phyloP scores from a whole-genome alignment of 768 basidiomycete species.

The Suillus bovinus region DNA sequence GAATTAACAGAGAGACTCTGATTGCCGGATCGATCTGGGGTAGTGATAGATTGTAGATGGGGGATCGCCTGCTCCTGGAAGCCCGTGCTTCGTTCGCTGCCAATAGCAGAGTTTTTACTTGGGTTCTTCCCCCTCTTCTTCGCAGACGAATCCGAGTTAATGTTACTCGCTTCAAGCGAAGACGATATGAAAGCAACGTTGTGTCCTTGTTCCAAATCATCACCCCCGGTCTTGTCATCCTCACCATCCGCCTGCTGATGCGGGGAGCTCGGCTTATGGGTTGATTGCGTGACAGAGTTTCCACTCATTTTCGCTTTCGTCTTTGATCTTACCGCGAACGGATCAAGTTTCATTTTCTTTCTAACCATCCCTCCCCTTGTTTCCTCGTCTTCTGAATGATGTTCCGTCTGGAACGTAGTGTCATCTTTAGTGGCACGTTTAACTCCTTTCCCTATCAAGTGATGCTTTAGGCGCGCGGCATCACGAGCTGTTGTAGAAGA shows the following conservation, averaged over 20 bases:
- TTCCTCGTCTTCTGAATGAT: conserved; percentile 49
- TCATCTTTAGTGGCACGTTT: conserved; percentile 48
- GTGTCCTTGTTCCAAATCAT: background rate
- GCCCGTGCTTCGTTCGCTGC: background rate
- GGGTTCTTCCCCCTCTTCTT: background rate
- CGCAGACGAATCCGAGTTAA: background rate
- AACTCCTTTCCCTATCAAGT: conserved; percentile 49
- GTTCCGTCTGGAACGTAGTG: conserved; percentile 20
- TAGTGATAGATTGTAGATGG: background rate
- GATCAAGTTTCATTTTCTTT: conserved; percentile 61
- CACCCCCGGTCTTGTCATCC: background rate
- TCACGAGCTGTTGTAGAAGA: conserved; percentile 48
- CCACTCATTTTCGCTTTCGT: conserved; percentile 42
- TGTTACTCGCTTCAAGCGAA: background rate
- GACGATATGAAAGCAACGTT: background rate
- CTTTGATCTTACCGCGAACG: conserved; percentile 48
- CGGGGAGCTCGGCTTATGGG: background rate
- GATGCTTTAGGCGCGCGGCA: conserved; percentile 60
- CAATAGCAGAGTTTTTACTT: background rate
- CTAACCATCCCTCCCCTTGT: conserved; percentile 56
- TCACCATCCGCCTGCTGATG: background rate
- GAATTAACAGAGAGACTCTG: background rate
- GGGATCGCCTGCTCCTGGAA: background rate
- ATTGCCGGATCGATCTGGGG: background rate
- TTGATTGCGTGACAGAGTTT: background rate